Evolutionary conservation across 495 filamentous ascomycete genomes (phyloP), one percentile per base, ranked within the genome.

Genomic region (Annulohypoxylon maeteangense): DNA sequence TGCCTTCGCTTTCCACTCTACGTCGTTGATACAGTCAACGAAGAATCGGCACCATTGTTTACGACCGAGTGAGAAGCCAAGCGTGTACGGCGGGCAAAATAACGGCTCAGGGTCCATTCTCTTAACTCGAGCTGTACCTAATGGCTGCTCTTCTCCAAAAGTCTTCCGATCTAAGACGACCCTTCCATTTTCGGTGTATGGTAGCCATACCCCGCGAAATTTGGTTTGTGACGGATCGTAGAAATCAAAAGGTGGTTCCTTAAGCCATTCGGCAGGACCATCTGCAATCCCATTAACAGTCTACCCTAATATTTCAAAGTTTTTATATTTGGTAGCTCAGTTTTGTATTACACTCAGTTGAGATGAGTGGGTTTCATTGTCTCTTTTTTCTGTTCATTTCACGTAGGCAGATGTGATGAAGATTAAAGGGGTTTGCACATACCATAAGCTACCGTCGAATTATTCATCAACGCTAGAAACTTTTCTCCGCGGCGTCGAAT

Each of bases 31-130:
- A 20, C 88, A 87, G 2, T 91, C 90, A 56, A 97, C 86, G 31
- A 87, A 88, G 72, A 95, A 93, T 72, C 92, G 91, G 2, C 93
- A 86, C 93, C 92, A 97, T 0, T 91, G 80, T 80, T 96, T 96
- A 71, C 92, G 91, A 23, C 82, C 85, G 65, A 95, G 94, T 3
- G 92, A 88, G 76, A 94, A 97, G 12, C 93, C 93, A 7, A 93
- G 81, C 0, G 93, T 91, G 11, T 93, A 83, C 7, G 82, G 79
- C 6, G 84, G 82, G 62, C 80, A 84, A n/a, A 81, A 77, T 58
- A 77, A 62, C 4, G 70, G 75, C 34, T 85, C 77, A 29, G 84
- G 80, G 0, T 80, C 79, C 42, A 79, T 78, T 63, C 81, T 70
- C 54, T 74, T 75, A 14, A 75, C 36, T 18, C 47, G 79, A 6